A percentile compares a stretch with the other conserved stretches of the same genome.
Conservation (phyloP, 1,139 yeast species). For the Taiozyma sp. region DNA sequence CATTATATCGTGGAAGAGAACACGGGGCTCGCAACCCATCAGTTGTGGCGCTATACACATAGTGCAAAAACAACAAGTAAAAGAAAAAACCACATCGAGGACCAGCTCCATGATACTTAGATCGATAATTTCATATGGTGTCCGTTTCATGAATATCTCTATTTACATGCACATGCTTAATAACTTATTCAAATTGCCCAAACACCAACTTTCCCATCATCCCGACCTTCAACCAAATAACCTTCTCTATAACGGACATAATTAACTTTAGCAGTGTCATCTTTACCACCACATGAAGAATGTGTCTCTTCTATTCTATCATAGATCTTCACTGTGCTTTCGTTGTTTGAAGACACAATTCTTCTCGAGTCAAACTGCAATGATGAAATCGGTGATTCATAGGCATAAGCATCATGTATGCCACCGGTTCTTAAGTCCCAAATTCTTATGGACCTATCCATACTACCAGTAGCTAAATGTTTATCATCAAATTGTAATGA, state of each 20-base stretch:
- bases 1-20: no score
- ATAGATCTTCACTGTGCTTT: constrained; percentile 45
- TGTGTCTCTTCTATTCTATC: constrained; percentile 48
- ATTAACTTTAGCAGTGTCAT: constrained; percentile 29
- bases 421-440: constrained; percentile 73
- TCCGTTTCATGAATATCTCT: not conserved
- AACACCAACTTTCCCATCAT: constrained; percentile 50
- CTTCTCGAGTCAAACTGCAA: constrained; percentile 50
- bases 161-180: not conserved
- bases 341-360: constrained; percentile 47
- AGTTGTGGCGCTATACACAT: no score
- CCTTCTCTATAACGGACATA: constrained; percentile 51
- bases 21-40: no score
- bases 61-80: no score
- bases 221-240: constrained; percentile 56
- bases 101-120: no score
- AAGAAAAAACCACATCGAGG: no score
- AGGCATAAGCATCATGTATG: constrained; percentile 53
- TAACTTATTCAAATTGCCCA: constrained; percentile 40
- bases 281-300: constrained; percentile 42
- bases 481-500: constrained; percentile 62
- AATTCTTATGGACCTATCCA: constrained; percentile 56
- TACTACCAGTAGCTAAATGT: constrained; percentile 58
- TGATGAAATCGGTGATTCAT: constrained; percentile 44
- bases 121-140: not conserved